Evolutionary conservation across 305 asterid species (phyloP).

Genomic region (Solanum aculeatissimum): DNA sequence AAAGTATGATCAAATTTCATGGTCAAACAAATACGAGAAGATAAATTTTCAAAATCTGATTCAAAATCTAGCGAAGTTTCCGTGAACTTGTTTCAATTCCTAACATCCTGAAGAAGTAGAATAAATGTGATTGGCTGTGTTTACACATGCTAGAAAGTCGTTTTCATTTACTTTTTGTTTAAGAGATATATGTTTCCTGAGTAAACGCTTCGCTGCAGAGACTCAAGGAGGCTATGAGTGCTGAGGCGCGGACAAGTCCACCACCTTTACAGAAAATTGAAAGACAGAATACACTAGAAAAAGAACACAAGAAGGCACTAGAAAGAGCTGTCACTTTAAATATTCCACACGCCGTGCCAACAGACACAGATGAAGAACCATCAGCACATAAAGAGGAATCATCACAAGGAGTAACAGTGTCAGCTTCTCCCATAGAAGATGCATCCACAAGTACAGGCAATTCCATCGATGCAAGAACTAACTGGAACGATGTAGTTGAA

Average conservation of each 20-base stretch:
- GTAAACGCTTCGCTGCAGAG: slow-evolving; percentile 22
- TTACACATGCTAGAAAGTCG: not conserved
- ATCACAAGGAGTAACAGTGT: slow-evolving; percentile 5
- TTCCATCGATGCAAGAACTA: slow-evolving; percentile 30
- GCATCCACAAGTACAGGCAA: slow-evolving; percentile 12
- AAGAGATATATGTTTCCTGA: not conserved
- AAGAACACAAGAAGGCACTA: slow-evolving; percentile 87
- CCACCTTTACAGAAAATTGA: slow-evolving; percentile 53
- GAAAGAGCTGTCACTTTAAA: slow-evolving; percentile 85
- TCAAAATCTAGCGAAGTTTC: not conserved
- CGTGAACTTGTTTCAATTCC: not conserved
- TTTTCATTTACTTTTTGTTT: not conserved
- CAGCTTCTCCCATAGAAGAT: slow-evolving; percentile 7
- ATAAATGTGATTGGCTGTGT: not conserved
- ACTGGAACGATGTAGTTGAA: slow-evolving; percentile 63
- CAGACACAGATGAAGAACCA: slow-evolving; percentile 27
- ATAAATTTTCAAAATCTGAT: too few species aligned
- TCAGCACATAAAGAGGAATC: slow-evolving; percentile 24
- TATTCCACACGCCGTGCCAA: slow-evolving; percentile 66
- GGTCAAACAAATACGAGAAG: too few species aligned
- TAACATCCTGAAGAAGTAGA: not conserved
- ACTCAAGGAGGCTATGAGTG: slow-evolving; percentile 28
- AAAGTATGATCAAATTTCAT: too few species aligned
- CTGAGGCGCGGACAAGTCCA: slow-evolving; percentile 36
- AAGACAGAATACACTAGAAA: slow-evolving; percentile 54